Conservation (phyloP, 257 asterid genomes). For the Datura wrightii region DNA sequence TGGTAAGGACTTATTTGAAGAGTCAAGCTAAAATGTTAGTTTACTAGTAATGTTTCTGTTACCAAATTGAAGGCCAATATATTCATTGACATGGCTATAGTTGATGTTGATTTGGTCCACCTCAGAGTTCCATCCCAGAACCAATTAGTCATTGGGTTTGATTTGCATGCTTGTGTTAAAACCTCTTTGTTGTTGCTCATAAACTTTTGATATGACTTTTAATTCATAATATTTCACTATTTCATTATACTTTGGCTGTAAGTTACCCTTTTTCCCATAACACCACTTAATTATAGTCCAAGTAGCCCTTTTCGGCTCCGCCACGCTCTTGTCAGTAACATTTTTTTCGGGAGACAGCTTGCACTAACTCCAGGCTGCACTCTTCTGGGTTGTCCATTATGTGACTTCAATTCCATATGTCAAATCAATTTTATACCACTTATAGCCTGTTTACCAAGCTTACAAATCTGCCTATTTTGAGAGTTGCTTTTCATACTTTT, state of each 20-base stretch:
- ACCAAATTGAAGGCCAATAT: background rate
- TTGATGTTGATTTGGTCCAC: background rate
- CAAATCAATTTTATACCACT: background rate
- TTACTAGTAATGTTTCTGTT: background rate
- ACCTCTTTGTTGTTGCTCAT: background rate
- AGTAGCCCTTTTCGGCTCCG: background rate
- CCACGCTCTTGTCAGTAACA: background rate
- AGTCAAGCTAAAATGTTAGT: background rate
- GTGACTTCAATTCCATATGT: background rate
- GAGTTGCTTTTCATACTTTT: background rate
- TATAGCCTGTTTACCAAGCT: background rate
- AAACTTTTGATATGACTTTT: background rate
- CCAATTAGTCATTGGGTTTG: background rate
- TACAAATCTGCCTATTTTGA: background rate
- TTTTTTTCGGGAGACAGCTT: background rate
- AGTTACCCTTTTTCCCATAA: background rate
- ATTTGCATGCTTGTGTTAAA: background rate
- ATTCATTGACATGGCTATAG: slow-evolving; percentile 1
- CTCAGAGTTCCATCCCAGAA: background rate
- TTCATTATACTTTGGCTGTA: background rate
- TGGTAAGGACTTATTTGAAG: background rate
- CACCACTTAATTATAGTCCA: background rate
- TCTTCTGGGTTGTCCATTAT: background rate
- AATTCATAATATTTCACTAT: background rate
- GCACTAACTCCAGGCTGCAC: background rate